Conservation (phyloP, 768 basidiomycete genomes). For the Leucosporidium yakuticum region DNA sequence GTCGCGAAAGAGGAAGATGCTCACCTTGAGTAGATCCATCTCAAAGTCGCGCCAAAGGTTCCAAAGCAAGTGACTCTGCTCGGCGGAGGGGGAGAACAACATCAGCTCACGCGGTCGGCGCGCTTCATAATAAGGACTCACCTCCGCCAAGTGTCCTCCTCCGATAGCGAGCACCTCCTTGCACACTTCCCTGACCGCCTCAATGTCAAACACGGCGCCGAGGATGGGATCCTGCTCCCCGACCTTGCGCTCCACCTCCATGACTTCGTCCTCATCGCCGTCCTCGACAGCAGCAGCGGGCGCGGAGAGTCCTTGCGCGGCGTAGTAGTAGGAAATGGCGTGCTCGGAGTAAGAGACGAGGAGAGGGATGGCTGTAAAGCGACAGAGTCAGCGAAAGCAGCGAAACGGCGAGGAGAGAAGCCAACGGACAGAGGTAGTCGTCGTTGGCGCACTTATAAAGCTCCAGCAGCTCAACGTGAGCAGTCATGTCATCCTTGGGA, state of each 20-base stretch:
- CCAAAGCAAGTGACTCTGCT: conserved; percentile 67
- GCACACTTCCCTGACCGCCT: conserved; percentile 59
- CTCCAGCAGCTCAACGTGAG: conserved; percentile 55
- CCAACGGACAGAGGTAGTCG: conserved; percentile 71
- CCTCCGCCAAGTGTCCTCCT: conserved; percentile 60
- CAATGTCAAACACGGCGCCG: conserved; percentile 54
- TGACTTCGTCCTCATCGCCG: conserved; percentile 39
- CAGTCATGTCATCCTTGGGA: conserved; percentile 52
- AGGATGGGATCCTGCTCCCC: conserved; percentile 50
- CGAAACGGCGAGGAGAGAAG: neutral
- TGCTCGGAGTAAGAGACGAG: conserved; percentile 65
- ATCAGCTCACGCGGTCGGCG: neutral
- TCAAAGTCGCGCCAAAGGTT: conserved; percentile 69
- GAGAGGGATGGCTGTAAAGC: conserved; percentile 61
- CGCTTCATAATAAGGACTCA: conserved; percentile 38
- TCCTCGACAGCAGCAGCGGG: conserved; percentile 1
- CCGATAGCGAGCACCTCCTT: conserved; percentile 55
- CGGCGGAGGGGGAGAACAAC: neutral
- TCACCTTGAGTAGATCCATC: conserved; percentile 59
- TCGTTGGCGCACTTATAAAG: conserved; percentile 61
- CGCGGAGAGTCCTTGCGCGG: conserved; percentile 14
- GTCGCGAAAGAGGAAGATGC: conserved; percentile 11
- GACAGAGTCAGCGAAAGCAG: neutral
- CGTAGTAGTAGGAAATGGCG: conserved; percentile 43
- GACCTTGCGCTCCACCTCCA: conserved; percentile 43